Evolutionary conservation across 2,329 filamentous ascomycete species (phyloP).

Genomic region (Hypoxylon sp.): DNA sequence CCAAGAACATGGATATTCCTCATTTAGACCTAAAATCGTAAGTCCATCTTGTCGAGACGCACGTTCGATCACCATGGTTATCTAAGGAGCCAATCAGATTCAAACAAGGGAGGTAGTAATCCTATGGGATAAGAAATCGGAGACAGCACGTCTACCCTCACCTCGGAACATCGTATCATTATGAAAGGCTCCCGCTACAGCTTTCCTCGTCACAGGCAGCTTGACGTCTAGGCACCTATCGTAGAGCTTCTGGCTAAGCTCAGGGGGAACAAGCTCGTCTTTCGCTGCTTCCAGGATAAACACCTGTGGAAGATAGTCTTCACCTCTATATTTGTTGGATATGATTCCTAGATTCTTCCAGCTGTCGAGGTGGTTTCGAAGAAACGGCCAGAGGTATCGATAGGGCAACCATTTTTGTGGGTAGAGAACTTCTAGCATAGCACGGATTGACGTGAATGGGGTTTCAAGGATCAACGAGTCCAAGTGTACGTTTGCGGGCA

Average conservation of each 20-base stretch:
- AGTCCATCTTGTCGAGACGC: conserved; percentile 3
- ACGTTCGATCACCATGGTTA: conserved; percentile 8
- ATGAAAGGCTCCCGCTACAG: conserved; percentile 67
- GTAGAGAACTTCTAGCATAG: conserved; percentile 80
- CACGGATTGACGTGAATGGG: conserved; percentile 78
- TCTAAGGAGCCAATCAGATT: conserved; percentile 24
- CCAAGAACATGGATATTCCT: background rate
- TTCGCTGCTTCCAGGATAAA: conserved; percentile 70
- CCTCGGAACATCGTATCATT: conserved; percentile 67
- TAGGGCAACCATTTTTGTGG: conserved; percentile 87
- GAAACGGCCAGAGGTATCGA: conserved; percentile 79
- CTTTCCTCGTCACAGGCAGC: conserved; percentile 62
- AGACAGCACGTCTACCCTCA: conserved; percentile 62
- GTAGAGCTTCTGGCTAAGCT: conserved; percentile 64
- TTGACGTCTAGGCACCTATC: conserved; percentile 64
- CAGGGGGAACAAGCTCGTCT: conserved; percentile 71
- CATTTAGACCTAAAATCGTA: background rate
- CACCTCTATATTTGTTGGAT: conserved; percentile 51
- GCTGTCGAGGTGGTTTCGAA: conserved; percentile 75
- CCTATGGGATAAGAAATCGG: conserved; percentile 59
- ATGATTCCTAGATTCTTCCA: conserved; percentile 66
- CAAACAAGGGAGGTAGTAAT: conserved; percentile 35
- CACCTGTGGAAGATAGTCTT: conserved; percentile 55
- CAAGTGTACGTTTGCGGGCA: conserved; percentile 59
- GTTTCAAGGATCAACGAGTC: conserved; percentile 78